These are phyloP conservation scores for Scutellaria minor DNA, from an alignment of 257 asterid species.

Conservation along the genomic window DNA sequence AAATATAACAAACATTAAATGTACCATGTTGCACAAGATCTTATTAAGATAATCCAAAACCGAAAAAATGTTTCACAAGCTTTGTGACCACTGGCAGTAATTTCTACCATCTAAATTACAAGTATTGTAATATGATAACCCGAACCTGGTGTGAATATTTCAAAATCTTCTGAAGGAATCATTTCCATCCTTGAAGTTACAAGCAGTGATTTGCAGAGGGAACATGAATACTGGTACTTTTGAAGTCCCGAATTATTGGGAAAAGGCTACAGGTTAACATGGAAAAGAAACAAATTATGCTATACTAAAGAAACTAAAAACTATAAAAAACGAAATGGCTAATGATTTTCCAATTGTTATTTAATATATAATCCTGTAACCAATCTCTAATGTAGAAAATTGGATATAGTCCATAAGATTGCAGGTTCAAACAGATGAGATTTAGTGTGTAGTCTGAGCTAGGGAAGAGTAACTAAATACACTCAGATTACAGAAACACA, in stretches of 20 bases:
- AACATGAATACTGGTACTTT: too few relatives aligned
- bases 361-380: neutral
- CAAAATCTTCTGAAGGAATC: too few relatives aligned
- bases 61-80: neutral
- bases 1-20: neutral
- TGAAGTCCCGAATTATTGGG: neutral
- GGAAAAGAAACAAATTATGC: neutral
- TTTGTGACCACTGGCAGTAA: neutral
- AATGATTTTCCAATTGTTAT: neutral
- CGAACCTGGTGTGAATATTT: neutral
- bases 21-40: neutral
- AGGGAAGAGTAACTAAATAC: neutral
- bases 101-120: neutral
- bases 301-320: neutral
- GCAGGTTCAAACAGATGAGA: too few relatives aligned
- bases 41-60: conserved; percentile 3
- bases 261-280: neutral
- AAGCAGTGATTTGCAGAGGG: too few relatives aligned
- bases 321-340: neutral
- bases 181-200: too few relatives aligned
- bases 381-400: too few relatives aligned
- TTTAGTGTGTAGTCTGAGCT: too few relatives aligned
- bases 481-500: neutral
- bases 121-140: neutral
- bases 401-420: too few relatives aligned